phyloP scores from a whole-genome alignment of 2,329 filamentous ascomycete genomes.

The Atkinsonella hypoxylon region DNA sequence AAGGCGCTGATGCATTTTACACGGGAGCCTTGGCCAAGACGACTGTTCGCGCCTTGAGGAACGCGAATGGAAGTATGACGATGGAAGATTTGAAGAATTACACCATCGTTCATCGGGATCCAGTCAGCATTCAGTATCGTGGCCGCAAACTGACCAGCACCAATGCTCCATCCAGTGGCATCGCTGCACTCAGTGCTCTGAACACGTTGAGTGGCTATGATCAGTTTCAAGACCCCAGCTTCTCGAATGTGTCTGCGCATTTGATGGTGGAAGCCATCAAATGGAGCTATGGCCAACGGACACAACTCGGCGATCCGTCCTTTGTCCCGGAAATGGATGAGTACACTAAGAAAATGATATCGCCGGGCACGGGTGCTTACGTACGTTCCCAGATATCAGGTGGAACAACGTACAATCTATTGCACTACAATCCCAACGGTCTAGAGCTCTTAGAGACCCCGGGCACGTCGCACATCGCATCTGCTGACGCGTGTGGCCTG shows the following conservation, averaged over 20 bases:
- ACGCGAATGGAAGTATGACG: constrained; percentile 64
- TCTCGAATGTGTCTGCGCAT: constrained; percentile 55
- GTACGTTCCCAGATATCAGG: constrained; percentile 34
- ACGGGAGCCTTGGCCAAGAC: constrained; percentile 54
- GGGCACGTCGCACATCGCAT: constrained; percentile 55
- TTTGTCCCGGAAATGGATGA: constrained; percentile 51
- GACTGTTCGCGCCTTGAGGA: constrained; percentile 54
- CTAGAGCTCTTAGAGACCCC: constrained; percentile 45
- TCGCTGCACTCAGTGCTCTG: constrained; percentile 58
- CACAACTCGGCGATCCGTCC: constrained; percentile 62
- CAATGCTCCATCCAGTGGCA: constrained; percentile 62
- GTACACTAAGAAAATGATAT: constrained; percentile 52
- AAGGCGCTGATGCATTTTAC: constrained; percentile 60
- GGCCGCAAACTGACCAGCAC: constrained; percentile 57
- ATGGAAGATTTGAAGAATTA: constrained; percentile 62
- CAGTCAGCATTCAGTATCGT: constrained; percentile 50
- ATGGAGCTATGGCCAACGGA: constrained; percentile 67
- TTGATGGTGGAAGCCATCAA: constrained; percentile 72
- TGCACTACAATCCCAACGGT: constrained; percentile 32
- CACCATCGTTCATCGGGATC: constrained; percentile 49
- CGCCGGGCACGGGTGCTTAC: constrained; percentile 45
- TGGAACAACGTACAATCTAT: constrained; percentile 23
- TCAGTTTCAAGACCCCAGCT: constrained; percentile 43
- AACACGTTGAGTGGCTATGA: constrained; percentile 66
- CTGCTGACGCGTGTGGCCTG: constrained; percentile 57